Conservation (phyloP, 73 alveolate species). For the Paramecium caudatum region DNA sequence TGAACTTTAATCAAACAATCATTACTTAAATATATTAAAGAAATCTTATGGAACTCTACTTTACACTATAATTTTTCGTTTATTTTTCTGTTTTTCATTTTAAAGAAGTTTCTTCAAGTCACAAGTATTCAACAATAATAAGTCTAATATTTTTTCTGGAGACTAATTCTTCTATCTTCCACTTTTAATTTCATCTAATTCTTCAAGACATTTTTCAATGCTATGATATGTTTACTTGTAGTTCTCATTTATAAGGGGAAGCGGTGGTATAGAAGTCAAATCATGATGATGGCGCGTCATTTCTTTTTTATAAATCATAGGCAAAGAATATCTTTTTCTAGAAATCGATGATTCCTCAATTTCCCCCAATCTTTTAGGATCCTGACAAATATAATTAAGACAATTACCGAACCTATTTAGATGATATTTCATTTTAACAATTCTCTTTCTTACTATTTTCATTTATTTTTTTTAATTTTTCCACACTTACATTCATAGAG, state of each 20-base stretch:
- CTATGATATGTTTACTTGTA: not conserved
- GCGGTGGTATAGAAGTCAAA: no score
- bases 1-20: constrained; percentile 6
- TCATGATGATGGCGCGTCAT: no score
- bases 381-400: constrained; percentile 7
- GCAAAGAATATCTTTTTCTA: constrained; percentile 34
- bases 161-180: not conserved
- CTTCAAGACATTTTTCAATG: constrained; percentile 31
- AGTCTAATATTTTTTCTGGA: constrained; percentile 4
- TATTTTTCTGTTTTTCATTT: not conserved
- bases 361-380: no score
- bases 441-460: not conserved
- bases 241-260: no score
- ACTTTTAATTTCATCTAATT: not conserved
- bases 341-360: no score
- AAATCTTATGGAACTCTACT: constrained; percentile 44
- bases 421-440: not conserved
- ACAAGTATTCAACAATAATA: constrained; percentile 29
- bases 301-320: not conserved
- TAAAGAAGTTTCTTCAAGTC: constrained; percentile 9
- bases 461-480: constrained; percentile 26
- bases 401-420: constrained; percentile 26
- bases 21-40: constrained; percentile 15
- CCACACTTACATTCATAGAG: constrained; percentile 19
- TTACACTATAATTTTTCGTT: constrained; percentile 43